Evolutionary conservation across 1,139 yeast species (phyloP).

Genomic region (Yamadazyma buinensis): DNA sequence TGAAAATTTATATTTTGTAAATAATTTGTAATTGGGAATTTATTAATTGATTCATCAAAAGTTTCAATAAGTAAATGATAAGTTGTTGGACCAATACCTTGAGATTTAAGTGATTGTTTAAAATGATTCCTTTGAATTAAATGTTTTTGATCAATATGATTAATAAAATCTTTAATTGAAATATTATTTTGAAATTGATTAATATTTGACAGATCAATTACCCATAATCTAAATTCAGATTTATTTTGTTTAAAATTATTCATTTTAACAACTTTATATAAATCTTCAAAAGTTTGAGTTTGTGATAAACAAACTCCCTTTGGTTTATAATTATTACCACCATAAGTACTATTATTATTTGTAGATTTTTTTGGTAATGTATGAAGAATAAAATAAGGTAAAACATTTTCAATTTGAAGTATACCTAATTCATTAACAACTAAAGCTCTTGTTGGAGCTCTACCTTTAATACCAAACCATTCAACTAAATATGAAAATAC

Average conservation of each 20-base stretch:
- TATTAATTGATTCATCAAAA: slow-evolving; percentile 18
- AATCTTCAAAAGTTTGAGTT: slow-evolving; percentile 32
- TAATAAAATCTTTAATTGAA: slow-evolving; percentile 25
- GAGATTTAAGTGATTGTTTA: slow-evolving; percentile 24
- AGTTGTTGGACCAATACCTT: slow-evolving; percentile 25
- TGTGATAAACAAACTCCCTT: slow-evolving; percentile 24
- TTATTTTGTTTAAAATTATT: slow-evolving; percentile 17
- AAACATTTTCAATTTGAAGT: slow-evolving; percentile 49
- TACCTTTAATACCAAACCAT: slow-evolving; percentile 53
- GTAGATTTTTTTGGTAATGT: slow-evolving; percentile 23
- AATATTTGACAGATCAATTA: slow-evolving; percentile 22
- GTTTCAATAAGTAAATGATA: slow-evolving; percentile 36
- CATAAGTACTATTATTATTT: not conserved
- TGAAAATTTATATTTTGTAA: slow-evolving; percentile 17
- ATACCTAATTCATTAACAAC: slow-evolving; percentile 35
- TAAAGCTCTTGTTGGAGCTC: slow-evolving; percentile 46
- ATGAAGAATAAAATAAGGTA: slow-evolving; percentile 51
- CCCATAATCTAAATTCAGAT: slow-evolving; percentile 37
- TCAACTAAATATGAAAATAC: slow-evolving; percentile 41
- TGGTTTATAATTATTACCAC: slow-evolving; percentile 9
- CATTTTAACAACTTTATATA: slow-evolving; percentile 24
- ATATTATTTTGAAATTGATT: slow-evolving; percentile 24
- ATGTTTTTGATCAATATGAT: slow-evolving; percentile 27
- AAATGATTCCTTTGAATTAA: slow-evolving; percentile 26
- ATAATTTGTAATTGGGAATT: slow-evolving; percentile 29